Base-by-base conservation (phyloP, 176 grass and related monocot genomes). In the Phoenix dactylifera region DNA sequence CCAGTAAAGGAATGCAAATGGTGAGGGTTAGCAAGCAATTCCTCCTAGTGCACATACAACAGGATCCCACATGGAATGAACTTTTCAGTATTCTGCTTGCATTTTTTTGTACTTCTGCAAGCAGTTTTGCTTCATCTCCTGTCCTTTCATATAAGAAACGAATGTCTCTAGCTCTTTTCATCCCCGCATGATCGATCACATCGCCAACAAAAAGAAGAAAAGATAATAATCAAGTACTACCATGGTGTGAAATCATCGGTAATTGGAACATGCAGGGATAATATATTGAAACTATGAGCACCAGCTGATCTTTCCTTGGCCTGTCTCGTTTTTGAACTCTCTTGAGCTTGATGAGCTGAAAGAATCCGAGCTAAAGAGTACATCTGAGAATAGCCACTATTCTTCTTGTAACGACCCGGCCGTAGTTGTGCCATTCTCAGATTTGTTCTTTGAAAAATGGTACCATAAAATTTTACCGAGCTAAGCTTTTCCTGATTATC, bases 391-490 rank as follows among this genome's bases (percentile, higher is more conserved):
- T 19, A n/a, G 26, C 26, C 48, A 12, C 4, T 3, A 22, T 55
- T 54, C 44, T 19, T 73, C 59, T 29, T 55, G 1, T 16, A 25
- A 52, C 14, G 5, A 25, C 49, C 16, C 2, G 12, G 59, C 26
- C 23, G 51, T 18, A 18, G 50, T 18, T 54, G 70, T 52, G 51
- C 15, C 26, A 22, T 26, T 29, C 70, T 63, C 18, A 72, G 15
- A 35, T 63, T 63, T 63, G 25, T 4, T 48, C 50, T 60, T 44
- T 24, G 29, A 54, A 44, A 54, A 39, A 73, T 23, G 23, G 19
- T 55, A 44, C 25, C n/a, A 63, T 29, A 26, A n/a, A 73, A 73
- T 16, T 73, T 62, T 4, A 62, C 29, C 9, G 70, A 63, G 51
- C 7, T 23, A 24, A 39, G 5, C n/a, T 59, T 63, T 25, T 22